These are phyloP conservation scores for Fusarium longipes DNA, from an alignment of 2,329 filamentous ascomycete species.

Conservation along the genomic window DNA sequence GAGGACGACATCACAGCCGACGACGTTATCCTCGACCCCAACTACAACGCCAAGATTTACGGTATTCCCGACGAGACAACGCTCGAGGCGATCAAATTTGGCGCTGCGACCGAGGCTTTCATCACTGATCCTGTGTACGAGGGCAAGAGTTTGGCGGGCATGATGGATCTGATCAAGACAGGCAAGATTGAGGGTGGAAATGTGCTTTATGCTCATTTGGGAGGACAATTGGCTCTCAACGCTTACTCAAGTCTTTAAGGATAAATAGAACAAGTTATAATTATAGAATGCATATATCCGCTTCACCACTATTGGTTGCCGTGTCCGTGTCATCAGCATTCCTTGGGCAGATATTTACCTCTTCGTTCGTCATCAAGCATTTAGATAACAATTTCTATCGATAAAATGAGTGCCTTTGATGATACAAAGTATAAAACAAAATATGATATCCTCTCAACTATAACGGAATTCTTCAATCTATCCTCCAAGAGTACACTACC, in stretches of 20 bases:
- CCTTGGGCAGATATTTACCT: not conserved
- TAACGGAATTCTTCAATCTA: constrained; percentile 7
- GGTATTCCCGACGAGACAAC: constrained; percentile 74
- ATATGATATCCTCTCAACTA: not conserved
- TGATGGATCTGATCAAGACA: constrained; percentile 74
- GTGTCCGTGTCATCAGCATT: not conserved
- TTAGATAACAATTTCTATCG: not conserved
- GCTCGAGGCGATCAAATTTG: constrained; percentile 75
- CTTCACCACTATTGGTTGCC: not conserved
- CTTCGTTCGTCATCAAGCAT: not conserved
- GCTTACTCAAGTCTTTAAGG: constrained; percentile 63
- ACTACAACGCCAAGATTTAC: constrained; percentile 75
- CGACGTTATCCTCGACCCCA: constrained; percentile 70
- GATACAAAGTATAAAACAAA: not conserved
- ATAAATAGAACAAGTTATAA: not conserved
- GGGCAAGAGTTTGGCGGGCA: constrained; percentile 78
- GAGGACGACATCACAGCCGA: constrained; percentile 69
- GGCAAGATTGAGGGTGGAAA: constrained; percentile 73
- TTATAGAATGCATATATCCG: not conserved
- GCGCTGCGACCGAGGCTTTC: constrained; percentile 75
- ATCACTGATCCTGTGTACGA: constrained; percentile 83
- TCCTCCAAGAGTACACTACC: not conserved
- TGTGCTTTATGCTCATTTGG: constrained; percentile 77
- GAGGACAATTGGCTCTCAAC: constrained; percentile 76
- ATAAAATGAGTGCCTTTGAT: not conserved